phyloP scores from a whole-genome alignment of 2,329 filamentous ascomycete genomes.

The Neonectria coccinea region DNA sequence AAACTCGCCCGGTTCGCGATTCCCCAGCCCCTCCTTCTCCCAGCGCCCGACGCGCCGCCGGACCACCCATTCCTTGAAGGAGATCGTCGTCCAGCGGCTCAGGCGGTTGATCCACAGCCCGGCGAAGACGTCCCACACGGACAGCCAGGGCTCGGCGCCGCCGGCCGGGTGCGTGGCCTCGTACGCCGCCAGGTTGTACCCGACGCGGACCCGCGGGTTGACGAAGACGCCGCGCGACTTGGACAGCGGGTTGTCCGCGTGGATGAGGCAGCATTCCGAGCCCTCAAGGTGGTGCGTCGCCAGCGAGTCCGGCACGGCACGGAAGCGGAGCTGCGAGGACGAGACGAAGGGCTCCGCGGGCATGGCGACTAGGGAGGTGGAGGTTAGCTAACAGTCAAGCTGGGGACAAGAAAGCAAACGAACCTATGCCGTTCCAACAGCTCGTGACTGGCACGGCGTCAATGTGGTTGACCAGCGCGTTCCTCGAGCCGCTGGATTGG shows the following conservation, averaged over 20 bases:
- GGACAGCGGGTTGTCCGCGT: conserved; percentile 74
- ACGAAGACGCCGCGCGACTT: conserved; percentile 69
- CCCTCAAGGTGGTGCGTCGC: conserved; percentile 74
- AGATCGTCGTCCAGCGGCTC: conserved; percentile 55
- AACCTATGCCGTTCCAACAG: conserved; percentile 61
- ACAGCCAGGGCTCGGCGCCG: conserved; percentile 58
- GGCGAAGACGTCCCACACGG: conserved; percentile 58
- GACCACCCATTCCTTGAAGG: conserved; percentile 51
- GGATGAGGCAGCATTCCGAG: conserved; percentile 84
- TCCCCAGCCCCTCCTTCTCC: conserved; percentile 50
- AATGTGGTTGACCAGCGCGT: conserved; percentile 62
- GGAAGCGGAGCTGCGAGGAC: conserved; percentile 65
- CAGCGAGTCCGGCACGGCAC: conserved; percentile 72
- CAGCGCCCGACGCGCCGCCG: conserved; percentile 54
- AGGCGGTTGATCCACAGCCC: conserved; percentile 71
- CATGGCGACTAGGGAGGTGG: conserved; percentile 55
- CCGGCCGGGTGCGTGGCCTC: conserved; percentile 56
- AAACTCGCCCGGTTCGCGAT: conserved; percentile 59
- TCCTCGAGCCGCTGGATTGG: conserved; percentile 60
- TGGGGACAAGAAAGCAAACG: conserved; percentile 18
- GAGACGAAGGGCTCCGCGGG: conserved; percentile 67
- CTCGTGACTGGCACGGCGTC: conserved; percentile 59
- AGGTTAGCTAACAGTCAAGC: conserved; percentile 23
- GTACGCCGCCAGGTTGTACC: conserved; percentile 69
- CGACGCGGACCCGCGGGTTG: conserved; percentile 77